Conservation (phyloP, 2,329 filamentous ascomycete genomes). For the Paecilomyces niveus region DNA sequence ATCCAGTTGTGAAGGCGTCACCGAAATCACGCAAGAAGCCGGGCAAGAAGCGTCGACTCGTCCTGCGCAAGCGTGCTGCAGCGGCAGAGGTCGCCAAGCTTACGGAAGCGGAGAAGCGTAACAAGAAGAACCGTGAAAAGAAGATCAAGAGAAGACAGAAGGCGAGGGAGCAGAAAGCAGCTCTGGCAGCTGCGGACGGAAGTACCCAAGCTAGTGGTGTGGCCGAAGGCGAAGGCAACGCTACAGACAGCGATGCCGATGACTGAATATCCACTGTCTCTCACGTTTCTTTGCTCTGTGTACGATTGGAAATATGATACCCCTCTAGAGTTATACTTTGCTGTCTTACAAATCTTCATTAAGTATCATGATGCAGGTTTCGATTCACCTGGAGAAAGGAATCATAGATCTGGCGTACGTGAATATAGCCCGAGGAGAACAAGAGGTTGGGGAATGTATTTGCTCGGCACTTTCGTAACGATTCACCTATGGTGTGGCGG, state of each 20-base stretch:
- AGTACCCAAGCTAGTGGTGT: constrained; percentile 1
- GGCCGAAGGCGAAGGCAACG: constrained; percentile 1
- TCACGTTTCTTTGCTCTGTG: no score
- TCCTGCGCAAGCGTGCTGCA: constrained; percentile 28
- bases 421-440: no score
- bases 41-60: constrained; percentile 36
- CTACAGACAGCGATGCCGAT: background rate
- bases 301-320: no score
- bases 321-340: no score
- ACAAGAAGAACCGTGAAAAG: constrained; percentile 31
- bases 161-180: constrained; percentile 29
- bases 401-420: no score
- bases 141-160: constrained; percentile 33
- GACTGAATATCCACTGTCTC: background rate
- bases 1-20: constrained; percentile 11
- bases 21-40: constrained; percentile 33
- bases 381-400: no score
- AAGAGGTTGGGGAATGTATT: no score
- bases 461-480: no score
- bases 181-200: constrained; percentile 15
- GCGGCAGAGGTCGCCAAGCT: constrained; percentile 24
- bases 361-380: no score
- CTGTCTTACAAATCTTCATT: no score
- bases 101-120: constrained; percentile 31
- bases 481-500: no score